Percentiles rank a stretch among this genome's conserved stretches.
Evolutionary conservation across 1,139 yeast genomes (phyloP).

Genomic region (Kodamaea plutei): DNA sequence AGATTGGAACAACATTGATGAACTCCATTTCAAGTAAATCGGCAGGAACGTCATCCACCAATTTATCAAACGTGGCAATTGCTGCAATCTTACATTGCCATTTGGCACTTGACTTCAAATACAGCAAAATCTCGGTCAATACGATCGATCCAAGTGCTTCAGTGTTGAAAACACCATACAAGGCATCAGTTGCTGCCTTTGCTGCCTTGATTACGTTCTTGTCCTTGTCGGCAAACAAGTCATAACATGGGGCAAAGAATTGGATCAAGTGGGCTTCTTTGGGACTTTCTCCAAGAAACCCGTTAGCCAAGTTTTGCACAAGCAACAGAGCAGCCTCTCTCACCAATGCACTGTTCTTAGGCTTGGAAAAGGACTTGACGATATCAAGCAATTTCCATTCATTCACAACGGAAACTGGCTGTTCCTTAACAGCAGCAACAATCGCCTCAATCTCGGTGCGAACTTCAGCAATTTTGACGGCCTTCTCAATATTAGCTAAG

Average conservation of each 20-base stretch:
- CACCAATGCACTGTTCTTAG: slow-evolving; percentile 67
- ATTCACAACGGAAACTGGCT: slow-evolving; percentile 43
- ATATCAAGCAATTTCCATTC: slow-evolving; percentile 68
- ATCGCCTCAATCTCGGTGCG: slow-evolving; percentile 58
- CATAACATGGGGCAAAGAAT: slow-evolving; percentile 55
- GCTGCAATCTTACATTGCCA: slow-evolving; percentile 92
- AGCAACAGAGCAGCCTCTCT: slow-evolving; percentile 74
- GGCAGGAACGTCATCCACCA: slow-evolving; percentile 76
- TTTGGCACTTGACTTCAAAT: slow-evolving; percentile 79
- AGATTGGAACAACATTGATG: slow-evolving; percentile 72
- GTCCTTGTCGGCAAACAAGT: slow-evolving; percentile 78
- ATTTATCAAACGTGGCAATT: slow-evolving; percentile 63
- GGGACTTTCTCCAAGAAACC: slow-evolving; percentile 64
- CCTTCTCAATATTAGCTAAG: slow-evolving; percentile 52
- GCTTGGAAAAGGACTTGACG: slow-evolving; percentile 60
- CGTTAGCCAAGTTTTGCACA: slow-evolving; percentile 63
- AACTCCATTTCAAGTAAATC: slow-evolving; percentile 83
- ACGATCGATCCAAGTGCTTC: slow-evolving; percentile 76
- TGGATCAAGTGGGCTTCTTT: slow-evolving; percentile 70
- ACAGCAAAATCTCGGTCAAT: slow-evolving; percentile 55
- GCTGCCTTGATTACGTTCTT: slow-evolving; percentile 82
- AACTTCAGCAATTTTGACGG: slow-evolving; percentile 60
- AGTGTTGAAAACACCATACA: slow-evolving; percentile 67
- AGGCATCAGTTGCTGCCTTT: slow-evolving; percentile 60
- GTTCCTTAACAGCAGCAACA: slow-evolving; percentile 37